Evolutionary conservation across 352 stramenopile genomes (phyloP).

Genomic region (Phytophthora kernoviae): DNA sequence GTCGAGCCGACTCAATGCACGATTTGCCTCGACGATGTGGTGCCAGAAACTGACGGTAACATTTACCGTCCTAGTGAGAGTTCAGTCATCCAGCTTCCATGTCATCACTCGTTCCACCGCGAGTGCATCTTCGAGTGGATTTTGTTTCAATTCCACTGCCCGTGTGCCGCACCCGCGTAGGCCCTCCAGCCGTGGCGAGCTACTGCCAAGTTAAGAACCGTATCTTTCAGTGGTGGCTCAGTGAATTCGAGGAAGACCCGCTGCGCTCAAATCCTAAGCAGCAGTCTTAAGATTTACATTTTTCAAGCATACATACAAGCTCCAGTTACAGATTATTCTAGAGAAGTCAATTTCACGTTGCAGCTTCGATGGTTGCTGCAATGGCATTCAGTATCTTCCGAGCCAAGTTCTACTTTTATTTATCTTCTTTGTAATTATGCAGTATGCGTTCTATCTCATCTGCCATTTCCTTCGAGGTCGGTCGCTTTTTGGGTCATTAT

Average conservation of each 20-base stretch:
- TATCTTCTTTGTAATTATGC: constrained; percentile 28
- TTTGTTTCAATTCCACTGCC: constrained; percentile 70
- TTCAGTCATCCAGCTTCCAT: constrained; percentile 49
- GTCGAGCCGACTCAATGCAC: constrained; percentile 37
- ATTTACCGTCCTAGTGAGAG: neutral
- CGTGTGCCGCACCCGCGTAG: constrained; percentile 60
- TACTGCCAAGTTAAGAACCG: constrained; percentile 25
- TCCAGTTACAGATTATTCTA: neutral
- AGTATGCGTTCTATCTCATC: constrained; percentile 62
- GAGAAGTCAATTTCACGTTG: neutral
- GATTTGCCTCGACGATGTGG: constrained; percentile 53
- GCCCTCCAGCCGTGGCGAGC: constrained; percentile 42
- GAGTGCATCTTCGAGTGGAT: constrained; percentile 80
- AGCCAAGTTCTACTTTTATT: constrained; percentile 6
- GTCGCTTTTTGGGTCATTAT: constrained; percentile 53
- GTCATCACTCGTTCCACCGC: constrained; percentile 70
- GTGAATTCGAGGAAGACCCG: constrained; percentile 20
- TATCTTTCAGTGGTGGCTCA: constrained; percentile 25
- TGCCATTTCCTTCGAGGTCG: constrained; percentile 51
- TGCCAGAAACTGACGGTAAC: constrained; percentile 14
- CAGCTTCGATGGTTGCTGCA: too few relatives aligned
- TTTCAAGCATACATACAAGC: neutral
- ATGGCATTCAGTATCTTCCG: neutral
- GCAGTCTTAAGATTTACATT: too few relatives aligned
- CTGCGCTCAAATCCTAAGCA: constrained; percentile 1